Evolutionary conservation across 2,329 filamentous ascomycete genomes (phyloP), one percentile per base, ranked within the genome.

Genomic region (Pseudogymnoascus sp.): DNA sequence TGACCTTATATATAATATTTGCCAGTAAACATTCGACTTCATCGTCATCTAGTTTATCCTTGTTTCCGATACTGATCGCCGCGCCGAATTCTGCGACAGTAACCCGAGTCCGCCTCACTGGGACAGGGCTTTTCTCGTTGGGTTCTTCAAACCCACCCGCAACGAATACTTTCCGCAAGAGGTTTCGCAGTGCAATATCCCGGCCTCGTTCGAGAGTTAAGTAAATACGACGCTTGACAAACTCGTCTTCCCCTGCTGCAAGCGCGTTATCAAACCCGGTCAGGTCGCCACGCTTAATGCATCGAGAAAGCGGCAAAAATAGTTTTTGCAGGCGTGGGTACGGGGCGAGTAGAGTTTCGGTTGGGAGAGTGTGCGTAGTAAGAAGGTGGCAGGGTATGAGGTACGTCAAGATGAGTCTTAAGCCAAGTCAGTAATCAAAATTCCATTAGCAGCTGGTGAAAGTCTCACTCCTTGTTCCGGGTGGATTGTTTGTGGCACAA

Each of bases 1-100:
- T 65, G 76, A 96, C 93, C 86, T 97, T 99, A 80, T 97, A 99
- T 66, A 99, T 96, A 84, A 97, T 90, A 74, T 97, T 97, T 29
- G 95, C 91, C 71, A 99, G 74, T 70, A 97, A 78, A 75, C 95
- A 99, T 76, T 99, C 96, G 3, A 97, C 93, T 76, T 99, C 95
- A 72, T 99, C 96, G 33, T 84, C 82, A 70, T 97, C 95, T 35
- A 96, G 80, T 35, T 80, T 77, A 72, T 89, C 81, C 68, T 77
- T 77, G 68, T 84, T 87, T 61, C 86, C 88, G 70, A 96, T 82
- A 71, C 87, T 87, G 65, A 97, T 84, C 7, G 91, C 96, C 6
- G 91, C 90, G 23, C 85, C 86, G 70, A 99, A 97, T 69, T 97
- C 91, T 11, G 83, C 81, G 13, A 97, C 82, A 0, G 91, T 88